Evolutionary conservation across 495 filamentous ascomycete species (phyloP), one percentile per base, ranked within the genome.

Genomic region (Neurospora terricola): DNA sequence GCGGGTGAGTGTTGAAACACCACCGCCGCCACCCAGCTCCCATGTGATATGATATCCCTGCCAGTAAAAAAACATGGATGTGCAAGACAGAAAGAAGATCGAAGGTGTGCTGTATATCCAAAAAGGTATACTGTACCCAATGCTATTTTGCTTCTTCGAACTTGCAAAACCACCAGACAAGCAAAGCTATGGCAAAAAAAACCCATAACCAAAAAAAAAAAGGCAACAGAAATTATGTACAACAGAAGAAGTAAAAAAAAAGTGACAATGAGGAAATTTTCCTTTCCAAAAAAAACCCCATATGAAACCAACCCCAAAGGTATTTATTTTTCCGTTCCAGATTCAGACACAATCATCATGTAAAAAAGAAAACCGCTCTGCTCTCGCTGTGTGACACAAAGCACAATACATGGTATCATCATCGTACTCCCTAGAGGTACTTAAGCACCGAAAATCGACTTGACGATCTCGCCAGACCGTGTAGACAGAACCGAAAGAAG

Each of bases 401-500:
- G 23, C 27, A 62, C 27, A 62, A 9, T n/a, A n/a, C 54, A 62
- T 34, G 54, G 54, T 62, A 62, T 66, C 27, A 66, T 66, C 27
- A 34, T 34, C 30, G 30, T 36, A 2, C 14, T 36, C 27, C 54
- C 54, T 10, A n/a, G n/a, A n/a, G n/a, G n/a, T n/a, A 16, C 7
- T 66, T 66, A 73, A 21, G 72, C 69, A 5, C 87, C 89, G 80
- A 94, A 94, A 68, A 95, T 90, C 23, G 88, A 91, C 72, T 87
- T 81, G 37, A 93, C 91, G 76, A 95, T 90, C 81, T 94, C 91
- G 14, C 91, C 92, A 72, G 90, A 90, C 72, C 92, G 84, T 8
- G 88, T 87, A 4, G 91, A 90, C 72, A 94, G 80, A 72, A 94
- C 89, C 48, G 91, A 93, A 66, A 95, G 85, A 72, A 95, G 84